Evolutionary conservation across 208 protist species (phyloP).

Genomic region (Trypanosoma boissoni): DNA sequence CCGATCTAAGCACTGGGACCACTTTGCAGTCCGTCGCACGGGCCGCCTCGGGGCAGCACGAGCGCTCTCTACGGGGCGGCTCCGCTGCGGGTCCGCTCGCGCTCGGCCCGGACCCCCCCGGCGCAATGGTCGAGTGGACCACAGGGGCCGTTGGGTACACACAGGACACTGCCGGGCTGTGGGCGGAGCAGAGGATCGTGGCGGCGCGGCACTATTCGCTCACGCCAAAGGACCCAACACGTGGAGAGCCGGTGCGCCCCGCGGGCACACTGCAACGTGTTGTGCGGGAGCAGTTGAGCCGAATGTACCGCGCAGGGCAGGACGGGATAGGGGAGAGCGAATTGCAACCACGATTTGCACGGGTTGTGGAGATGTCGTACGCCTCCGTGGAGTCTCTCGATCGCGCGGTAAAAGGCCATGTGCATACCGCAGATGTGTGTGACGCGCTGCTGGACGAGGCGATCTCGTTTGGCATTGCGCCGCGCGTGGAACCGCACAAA

Average conservation of each 20-base stretch:
- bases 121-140: slow-evolving; percentile 62
- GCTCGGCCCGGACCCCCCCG: slow-evolving; percentile 2
- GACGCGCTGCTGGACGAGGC: slow-evolving; percentile 62
- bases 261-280: slow-evolving; percentile 36
- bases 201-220: slow-evolving; percentile 41
- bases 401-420: background rate
- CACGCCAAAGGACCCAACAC: slow-evolving; percentile 18
- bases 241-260: background rate
- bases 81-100: background rate
- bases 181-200: slow-evolving; percentile 46
- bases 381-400: background rate
- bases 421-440: background rate
- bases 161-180: slow-evolving; percentile 50
- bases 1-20: background rate
- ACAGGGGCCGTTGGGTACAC: slow-evolving; percentile 58
- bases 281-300: slow-evolving; percentile 42
- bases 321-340: slow-evolving; percentile 1
- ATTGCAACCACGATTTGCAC: slow-evolving; percentile 25
- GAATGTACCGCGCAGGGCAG: slow-evolving; percentile 22
- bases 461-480: slow-evolving; percentile 46
- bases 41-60: slow-evolving; percentile 8
- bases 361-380: slow-evolving; percentile 12
- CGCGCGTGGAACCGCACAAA: slow-evolving; percentile 42
- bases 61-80: slow-evolving; percentile 1
- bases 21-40: slow-evolving; percentile 10